Conservation (phyloP, 345 rosid genomes). For the Ceriops zippeliana region DNA sequence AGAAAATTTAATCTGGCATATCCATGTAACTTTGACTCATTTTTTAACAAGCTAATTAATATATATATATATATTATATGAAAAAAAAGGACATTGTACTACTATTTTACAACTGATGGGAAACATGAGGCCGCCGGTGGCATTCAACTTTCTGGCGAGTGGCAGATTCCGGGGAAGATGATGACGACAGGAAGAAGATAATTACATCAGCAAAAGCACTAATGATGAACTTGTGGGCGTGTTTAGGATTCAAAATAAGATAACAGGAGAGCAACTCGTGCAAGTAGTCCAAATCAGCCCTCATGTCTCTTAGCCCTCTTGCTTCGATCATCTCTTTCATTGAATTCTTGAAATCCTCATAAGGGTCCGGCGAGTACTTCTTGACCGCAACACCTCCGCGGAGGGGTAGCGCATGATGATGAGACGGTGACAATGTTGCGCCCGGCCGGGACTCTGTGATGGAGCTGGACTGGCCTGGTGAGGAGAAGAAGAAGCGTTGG, state of each 20-base stretch:
- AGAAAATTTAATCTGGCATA: background rate
- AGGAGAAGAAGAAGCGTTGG: constrained; percentile 88
- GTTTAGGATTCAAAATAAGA: constrained; percentile 60
- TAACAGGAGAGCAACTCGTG: constrained; percentile 73
- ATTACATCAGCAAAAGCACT: constrained; percentile 73
- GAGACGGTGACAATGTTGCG: background rate
- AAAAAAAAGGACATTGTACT: background rate
- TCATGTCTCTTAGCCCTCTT: constrained; percentile 43
- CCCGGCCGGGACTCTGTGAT: constrained; percentile 51
- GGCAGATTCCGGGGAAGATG: constrained; percentile 25
- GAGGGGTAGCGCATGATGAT: background rate
- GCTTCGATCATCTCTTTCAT: constrained; percentile 94
- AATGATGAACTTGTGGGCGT: constrained; percentile 64
- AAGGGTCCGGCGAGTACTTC: constrained; percentile 74
- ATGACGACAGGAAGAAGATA: constrained; percentile 36
- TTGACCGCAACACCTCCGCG: constrained; percentile 53
- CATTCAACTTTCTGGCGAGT: constrained; percentile 5
- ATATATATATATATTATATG: too few relatives aligned
- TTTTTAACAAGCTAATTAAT: background rate
- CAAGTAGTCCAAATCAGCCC: constrained; percentile 57
- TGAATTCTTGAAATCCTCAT: constrained; percentile 66
- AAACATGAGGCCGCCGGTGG: constrained; percentile 12
- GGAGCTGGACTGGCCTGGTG: constrained; percentile 88
- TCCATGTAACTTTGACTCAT: background rate
- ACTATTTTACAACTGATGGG: background rate